Evolutionary conservation across 257 asterid species (phyloP).

Genomic region (Solanum chilense): DNA sequence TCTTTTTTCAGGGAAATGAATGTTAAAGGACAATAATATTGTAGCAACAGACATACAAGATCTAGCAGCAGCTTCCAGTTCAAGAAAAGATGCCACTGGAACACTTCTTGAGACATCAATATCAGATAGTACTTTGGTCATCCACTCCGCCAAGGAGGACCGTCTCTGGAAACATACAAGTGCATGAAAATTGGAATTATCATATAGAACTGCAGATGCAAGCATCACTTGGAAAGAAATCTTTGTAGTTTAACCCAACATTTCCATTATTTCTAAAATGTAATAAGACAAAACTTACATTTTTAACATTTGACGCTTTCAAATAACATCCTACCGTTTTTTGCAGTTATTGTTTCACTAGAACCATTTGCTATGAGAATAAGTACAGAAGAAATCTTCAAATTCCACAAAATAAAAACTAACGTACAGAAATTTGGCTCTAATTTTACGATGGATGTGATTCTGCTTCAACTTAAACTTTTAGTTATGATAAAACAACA

Average conservation of each 20-base stretch:
- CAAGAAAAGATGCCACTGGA: constrained; percentile 83
- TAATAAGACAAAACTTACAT: not conserved
- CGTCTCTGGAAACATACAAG: constrained; percentile 50
- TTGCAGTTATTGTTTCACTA: not conserved
- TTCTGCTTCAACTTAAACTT: not conserved
- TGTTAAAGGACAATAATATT: not conserved
- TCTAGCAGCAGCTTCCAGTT: constrained; percentile 97
- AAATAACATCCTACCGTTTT: not conserved
- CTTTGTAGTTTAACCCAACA: not conserved
- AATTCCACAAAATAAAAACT: not conserved
- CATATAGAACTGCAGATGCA: not conserved
- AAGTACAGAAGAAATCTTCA: not conserved
- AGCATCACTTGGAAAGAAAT: not conserved
- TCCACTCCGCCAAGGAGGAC: constrained; percentile 88
- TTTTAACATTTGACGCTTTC: not conserved
- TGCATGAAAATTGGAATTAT: constrained; percentile 3
- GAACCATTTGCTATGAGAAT: not conserved
- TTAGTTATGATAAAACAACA: not conserved
- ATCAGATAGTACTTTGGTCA: constrained; percentile 77
- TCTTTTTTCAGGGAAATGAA: not conserved
- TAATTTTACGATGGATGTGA: not conserved
- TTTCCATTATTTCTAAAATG: not conserved
- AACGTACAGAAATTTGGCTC: not conserved
- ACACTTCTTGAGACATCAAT: constrained; percentile 79
- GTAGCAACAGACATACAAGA: constrained; percentile 46